Evolutionary conservation across 768 basidiomycete species (phyloP), one percentile per base, ranked within the genome.

Genomic region (Sporobolomyces phaffii): DNA sequence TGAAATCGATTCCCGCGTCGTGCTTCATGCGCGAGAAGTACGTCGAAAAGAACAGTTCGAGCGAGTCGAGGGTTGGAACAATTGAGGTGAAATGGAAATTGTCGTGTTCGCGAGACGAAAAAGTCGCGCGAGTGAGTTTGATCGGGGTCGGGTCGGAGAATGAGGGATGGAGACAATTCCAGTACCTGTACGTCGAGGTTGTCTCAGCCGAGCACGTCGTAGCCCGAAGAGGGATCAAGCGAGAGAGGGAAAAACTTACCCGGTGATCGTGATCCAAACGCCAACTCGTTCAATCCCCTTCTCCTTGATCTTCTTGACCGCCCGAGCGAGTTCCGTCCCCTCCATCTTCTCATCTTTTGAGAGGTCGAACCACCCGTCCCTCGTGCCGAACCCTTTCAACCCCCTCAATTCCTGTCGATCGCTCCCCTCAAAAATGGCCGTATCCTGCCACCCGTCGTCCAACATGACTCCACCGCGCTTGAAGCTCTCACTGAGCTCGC

Each of bases 381-480:
- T 50, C n/a, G 57, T 44, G 15, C 64, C 64, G 29, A 71, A 73
- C 31, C 65, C 60, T 5, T n/a, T 17, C 22, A 75, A 43, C 28
- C 51, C 62, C 1, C 51, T 40, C 29, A 58, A 3, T 15, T 58
- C 18, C 45, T 40, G 29, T 58, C 34, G 31, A 18, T 8, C 22
- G n/a, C 14, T 31, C 26, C 18, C 51, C 22, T 31, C n/a, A 36
- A 50, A 26, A 33, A n/a, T 3, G 4, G 20, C 57, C 14, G 47
- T 51, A 18, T 75, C 73, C 26, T 68, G 65, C 74, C 74, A 75
- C 0, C 74, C 74, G 53, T 75, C 74, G 49, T 75, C 74, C 31
- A 75, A 68, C 22, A 75, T 49, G 22, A 75, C 22, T 22, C 56
- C 41, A 7, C 56, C 56, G 10, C 62, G 31, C 28, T 65, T 62